A percentile compares a stretch with the other conserved stretches of the same genome.
These are phyloP conservation scores for Rhodotorula sp. DNA, from an alignment of 1,284 basidiomycete genomes.

Conservation along the genomic window DNA sequence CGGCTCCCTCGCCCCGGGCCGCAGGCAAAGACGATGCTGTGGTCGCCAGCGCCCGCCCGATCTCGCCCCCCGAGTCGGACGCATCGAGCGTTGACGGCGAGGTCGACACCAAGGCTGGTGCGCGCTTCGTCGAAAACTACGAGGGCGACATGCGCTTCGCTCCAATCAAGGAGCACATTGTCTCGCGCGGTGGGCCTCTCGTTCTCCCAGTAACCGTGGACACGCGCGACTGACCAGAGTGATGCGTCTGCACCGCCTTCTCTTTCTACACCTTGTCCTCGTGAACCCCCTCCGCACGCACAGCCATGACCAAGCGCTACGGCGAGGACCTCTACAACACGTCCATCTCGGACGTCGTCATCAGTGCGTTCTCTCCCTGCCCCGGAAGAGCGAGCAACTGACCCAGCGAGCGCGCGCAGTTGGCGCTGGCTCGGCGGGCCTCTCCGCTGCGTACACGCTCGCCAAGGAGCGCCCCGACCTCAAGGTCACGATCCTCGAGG, in stretches of 20 bases:
- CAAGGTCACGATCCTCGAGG: slow-evolving; percentile 78
- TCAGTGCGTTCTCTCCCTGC: slow-evolving; percentile 48
- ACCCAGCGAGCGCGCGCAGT: slow-evolving; percentile 48
- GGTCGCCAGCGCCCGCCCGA: neutral
- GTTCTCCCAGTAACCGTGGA: no score
- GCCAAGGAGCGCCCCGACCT: slow-evolving; percentile 70
- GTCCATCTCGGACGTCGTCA: slow-evolving; percentile 73
- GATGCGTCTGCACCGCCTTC: neutral
- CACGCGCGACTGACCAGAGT: neutral
- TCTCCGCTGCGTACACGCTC: slow-evolving; percentile 76
- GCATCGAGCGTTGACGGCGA: slow-evolving; percentile 12
- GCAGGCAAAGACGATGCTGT: neutral
- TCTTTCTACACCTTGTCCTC: neutral
- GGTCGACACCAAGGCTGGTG: neutral
- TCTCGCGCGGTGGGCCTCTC: slow-evolving; percentile 59
- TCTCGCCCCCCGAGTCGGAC: slow-evolving; percentile 10
- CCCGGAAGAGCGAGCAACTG: neutral
- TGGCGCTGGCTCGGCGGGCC: slow-evolving; percentile 75
- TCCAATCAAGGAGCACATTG: slow-evolving; percentile 62
- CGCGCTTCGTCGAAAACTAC: slow-evolving; percentile 53
- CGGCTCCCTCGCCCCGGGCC: neutral
- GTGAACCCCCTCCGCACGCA: neutral
- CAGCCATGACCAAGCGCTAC: slow-evolving; percentile 71
- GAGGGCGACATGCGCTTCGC: slow-evolving; percentile 58
- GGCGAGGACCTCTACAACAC: slow-evolving; percentile 44